Evolutionary conservation across 2,329 filamentous ascomycete species (phyloP).

Genomic region (Colletotrichum viniferum): DNA sequence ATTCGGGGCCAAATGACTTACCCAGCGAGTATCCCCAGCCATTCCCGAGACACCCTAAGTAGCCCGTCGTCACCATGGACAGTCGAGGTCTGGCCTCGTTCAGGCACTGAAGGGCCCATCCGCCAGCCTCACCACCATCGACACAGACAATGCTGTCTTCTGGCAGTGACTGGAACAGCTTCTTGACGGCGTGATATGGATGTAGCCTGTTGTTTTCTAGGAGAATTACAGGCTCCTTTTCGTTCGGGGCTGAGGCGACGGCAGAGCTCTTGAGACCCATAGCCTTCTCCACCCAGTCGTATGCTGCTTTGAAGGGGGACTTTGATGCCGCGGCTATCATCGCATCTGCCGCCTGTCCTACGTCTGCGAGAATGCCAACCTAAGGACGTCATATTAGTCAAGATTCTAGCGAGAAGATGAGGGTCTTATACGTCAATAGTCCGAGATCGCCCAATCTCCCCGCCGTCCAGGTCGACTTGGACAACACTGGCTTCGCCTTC

Average conservation of each 20-base stretch:
- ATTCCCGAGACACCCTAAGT: not conserved
- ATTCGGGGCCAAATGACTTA: not conserved
- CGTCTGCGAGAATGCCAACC: slow-evolving; percentile 1
- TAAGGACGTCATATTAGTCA: not conserved
- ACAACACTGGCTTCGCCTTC: not conserved
- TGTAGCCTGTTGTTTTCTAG: not conserved
- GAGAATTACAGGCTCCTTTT: not conserved
- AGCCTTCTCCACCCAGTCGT: not conserved
- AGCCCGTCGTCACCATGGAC: not conserved
- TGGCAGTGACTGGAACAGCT: not conserved
- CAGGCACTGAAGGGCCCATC: not conserved
- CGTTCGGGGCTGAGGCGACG: not conserved
- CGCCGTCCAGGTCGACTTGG: not conserved
- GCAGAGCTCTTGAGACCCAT: not conserved
- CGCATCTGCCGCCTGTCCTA: not conserved
- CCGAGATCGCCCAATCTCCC: slow-evolving; percentile 1
- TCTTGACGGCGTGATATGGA: not conserved
- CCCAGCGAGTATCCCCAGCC: slow-evolving; percentile 7
- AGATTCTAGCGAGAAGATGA: not conserved
- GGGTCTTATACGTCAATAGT: not conserved
- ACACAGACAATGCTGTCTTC: not conserved
- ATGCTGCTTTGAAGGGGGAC: not conserved
- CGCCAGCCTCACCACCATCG: not conserved
- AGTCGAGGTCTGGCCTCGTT: not conserved
- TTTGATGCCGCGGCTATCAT: not conserved